Conservation (phyloP, 2,329 filamentous ascomycete genomes). For the Juglanconis oblonga region DNA sequence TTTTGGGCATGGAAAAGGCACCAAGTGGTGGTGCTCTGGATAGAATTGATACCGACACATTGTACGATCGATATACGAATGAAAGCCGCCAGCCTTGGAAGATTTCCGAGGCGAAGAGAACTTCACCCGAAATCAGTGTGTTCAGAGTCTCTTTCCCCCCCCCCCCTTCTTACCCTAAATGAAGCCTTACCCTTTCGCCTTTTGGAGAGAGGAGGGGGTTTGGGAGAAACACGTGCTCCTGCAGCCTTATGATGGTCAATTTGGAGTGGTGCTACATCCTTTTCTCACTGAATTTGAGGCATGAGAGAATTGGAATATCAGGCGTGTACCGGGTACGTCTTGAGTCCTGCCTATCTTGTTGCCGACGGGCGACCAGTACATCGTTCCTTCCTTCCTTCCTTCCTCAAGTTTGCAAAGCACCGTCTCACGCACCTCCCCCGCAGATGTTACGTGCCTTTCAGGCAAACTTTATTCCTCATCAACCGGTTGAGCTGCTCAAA, state of each 20-base stretch:
- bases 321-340: neutral
- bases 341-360: neutral
- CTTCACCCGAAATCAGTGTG: too few species aligned
- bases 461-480: neutral
- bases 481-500: neutral
- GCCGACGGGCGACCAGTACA: too few species aligned
- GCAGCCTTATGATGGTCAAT: too few species aligned
- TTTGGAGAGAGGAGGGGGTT: too few species aligned
- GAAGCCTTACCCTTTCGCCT: too few species aligned
- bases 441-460: neutral
- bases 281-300: too few species aligned
- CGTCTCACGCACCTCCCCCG: neutral
- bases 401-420: neutral
- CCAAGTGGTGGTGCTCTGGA: neutral
- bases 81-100: neutral
- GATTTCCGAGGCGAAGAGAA: neutral
- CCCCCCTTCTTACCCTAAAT: too few species aligned
- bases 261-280: too few species aligned
- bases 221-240: too few species aligned
- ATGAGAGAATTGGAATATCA: too few species aligned
- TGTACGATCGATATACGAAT: neutral
- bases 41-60: neutral
- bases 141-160: too few species aligned
- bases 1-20: constrained; percentile 16
- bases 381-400: neutral